A percentile compares a stretch with the other conserved stretches of the same genome.
phyloP scores from a whole-genome alignment of 495 filamentous ascomycete species.

The Entonaema liquescens region DNA sequence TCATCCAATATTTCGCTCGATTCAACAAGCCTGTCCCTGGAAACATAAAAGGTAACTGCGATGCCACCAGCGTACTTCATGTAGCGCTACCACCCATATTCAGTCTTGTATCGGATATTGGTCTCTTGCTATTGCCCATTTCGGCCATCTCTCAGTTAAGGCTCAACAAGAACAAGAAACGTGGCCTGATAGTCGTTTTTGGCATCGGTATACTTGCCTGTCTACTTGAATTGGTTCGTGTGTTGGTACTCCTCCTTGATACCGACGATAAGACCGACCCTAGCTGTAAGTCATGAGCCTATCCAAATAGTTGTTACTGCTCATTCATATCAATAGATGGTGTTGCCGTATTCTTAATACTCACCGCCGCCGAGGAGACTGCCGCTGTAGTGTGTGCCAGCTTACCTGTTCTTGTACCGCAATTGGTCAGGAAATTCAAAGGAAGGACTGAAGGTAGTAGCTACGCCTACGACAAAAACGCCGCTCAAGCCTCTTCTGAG shows the following conservation, averaged over 20 bases:
- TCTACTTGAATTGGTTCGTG: constrained; percentile 39
- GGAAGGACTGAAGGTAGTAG: not conserved
- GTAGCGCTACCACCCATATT: constrained; percentile 40
- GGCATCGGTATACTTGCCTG: constrained; percentile 40
- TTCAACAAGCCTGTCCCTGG: constrained; percentile 33
- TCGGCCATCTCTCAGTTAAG: constrained; percentile 42
- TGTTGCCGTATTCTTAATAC: constrained; percentile 38
- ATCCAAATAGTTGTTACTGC: not conserved
- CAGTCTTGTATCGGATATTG: constrained; percentile 29
- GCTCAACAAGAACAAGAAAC: constrained; percentile 42
- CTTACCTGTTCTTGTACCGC: constrained; percentile 34
- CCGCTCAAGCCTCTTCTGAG: constrained; percentile 19
- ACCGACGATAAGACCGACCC: constrained; percentile 46
- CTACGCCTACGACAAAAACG: constrained; percentile 13
- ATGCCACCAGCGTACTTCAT: constrained; percentile 41
- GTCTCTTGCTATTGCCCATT: constrained; percentile 44
- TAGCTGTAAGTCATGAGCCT: constrained; percentile 39
- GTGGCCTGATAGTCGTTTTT: constrained; percentile 47
- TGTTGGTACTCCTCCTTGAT: constrained; percentile 35
- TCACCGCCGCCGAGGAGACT: constrained; percentile 42
- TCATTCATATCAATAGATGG: constrained; percentile 25
- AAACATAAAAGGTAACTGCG: constrained; percentile 37
- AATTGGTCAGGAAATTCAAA: constrained; percentile 19
- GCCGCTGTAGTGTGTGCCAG: constrained; percentile 42
- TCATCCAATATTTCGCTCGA: constrained; percentile 36